phyloP scores from a whole-genome alignment of 805 yeast species.

The Kurtzmaniella fragi region DNA sequence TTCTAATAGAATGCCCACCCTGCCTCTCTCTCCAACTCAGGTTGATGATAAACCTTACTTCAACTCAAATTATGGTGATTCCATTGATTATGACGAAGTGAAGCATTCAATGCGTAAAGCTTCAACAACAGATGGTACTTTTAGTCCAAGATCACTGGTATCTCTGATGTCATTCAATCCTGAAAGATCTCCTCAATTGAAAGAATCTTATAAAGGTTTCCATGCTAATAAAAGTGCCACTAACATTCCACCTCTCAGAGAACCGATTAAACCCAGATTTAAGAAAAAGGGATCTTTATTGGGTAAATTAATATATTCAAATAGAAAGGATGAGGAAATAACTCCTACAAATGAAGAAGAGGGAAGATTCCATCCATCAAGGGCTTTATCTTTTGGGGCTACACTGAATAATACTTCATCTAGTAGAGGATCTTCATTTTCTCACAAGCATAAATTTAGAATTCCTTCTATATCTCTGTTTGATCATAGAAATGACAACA shows the following conservation, averaged over 20 bases:
- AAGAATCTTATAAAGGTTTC: constrained; percentile 34
- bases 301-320: constrained; percentile 35
- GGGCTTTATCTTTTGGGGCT: background rate
- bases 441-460: constrained; percentile 31
- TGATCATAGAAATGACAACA: constrained; percentile 9
- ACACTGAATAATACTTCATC: background rate
- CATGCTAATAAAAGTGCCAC: constrained; percentile 28
- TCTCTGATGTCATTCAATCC: too few relatives aligned
- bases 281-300: constrained; percentile 32
- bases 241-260: constrained; percentile 42
- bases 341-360: background rate
- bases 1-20: too few relatives aligned
- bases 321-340: constrained; percentile 19
- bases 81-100: too few relatives aligned
- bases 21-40: background rate
- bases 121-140: too few relatives aligned
- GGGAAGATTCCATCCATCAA: constrained; percentile 4
- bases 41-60: background rate
- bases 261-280: constrained; percentile 46
- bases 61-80: background rate
- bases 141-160: too few relatives aligned
- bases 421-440: constrained; percentile 9
- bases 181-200: constrained; percentile 4
- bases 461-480: constrained; percentile 26
- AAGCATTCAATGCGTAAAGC: too few relatives aligned